Percentiles rank a stretch among this genome's conserved stretches.
phyloP scores from a whole-genome alignment of 2,329 filamentous ascomycete species.

The Beauveria varroae region DNA sequence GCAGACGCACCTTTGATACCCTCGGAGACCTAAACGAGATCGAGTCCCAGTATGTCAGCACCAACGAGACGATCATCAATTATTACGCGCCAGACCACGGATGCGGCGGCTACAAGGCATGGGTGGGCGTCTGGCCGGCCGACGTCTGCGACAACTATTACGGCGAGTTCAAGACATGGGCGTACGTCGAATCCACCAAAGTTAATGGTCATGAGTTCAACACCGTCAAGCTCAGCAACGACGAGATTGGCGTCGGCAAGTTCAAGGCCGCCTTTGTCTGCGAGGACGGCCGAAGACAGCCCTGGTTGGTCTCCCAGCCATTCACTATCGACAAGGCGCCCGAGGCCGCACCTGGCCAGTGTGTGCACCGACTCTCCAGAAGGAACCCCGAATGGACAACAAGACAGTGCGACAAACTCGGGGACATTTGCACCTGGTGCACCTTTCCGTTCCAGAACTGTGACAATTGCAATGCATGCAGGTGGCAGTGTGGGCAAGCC shows the following conservation, averaged over 20 bases:
- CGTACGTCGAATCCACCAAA: background rate
- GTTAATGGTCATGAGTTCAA: background rate
- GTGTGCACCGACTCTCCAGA: background rate
- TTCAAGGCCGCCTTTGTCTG: conserved; percentile 1
- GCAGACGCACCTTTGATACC: background rate
- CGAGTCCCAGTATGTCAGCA: background rate
- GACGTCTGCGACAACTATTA: background rate
- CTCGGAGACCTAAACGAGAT: background rate
- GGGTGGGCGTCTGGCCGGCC: background rate
- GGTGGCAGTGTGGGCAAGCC: no score
- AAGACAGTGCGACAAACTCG: background rate
- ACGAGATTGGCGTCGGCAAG: background rate
- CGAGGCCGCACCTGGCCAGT: background rate
- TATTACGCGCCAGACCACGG: background rate
- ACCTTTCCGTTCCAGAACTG: no score
- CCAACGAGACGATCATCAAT: background rate
- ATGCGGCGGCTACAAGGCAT: background rate
- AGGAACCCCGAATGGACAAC: background rate
- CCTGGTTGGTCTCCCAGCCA: background rate
- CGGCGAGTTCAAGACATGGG: background rate
- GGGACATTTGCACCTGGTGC: no score
- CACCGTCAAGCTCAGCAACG: background rate
- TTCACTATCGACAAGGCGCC: background rate
- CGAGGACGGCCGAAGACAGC: background rate
- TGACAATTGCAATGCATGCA: no score